Evolutionary conservation across 768 basidiomycete species (phyloP), one percentile per base, ranked within the genome.

Genomic region (Boletus coccyginus): DNA sequence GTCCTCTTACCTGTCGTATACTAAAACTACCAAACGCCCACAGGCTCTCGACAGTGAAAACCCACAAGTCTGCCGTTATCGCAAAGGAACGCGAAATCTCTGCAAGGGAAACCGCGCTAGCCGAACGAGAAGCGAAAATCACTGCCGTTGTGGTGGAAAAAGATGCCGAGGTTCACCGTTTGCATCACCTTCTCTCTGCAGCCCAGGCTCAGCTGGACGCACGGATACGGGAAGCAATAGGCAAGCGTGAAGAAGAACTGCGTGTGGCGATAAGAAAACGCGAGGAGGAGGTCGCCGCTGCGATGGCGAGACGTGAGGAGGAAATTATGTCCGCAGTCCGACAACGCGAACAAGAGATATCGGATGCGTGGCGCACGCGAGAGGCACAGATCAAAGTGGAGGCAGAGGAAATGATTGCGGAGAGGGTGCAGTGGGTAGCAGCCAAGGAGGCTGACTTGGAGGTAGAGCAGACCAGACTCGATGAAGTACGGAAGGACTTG

Each of bases 291-390:
- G 84, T 91, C 5, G 83, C 81, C 2, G 71, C 70, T 29, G 83
- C 85, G 8, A 88, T 89, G 76, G 73, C 80, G 27, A 73, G 78
- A 50, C 75, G 89, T 3, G 89, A 91, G 61, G 82, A 86, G 53
- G 88, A 88, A 66, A 84, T 90, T 41, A 78, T 88, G 77, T 79
- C 81, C 17, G 85, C 87, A 2, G 84, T 91, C 7, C 73, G 83
- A 31, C 73, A 73, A 48, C 76, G 88, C 7, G 89, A 90, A 61
- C 80, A 75, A 19, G 86, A 89, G 61, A 74, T 88, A 29, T 77
- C 76, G 39, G 77, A 82, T 12, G 84, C 86, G 14, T 88, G 87
- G 84, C 70, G 68, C 21, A 54, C 64, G 36, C 71, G 80, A 41
- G 86, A 87, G 64, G 73, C 72, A 29, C 75, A 81, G 62, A 73